A percentile compares a stretch with the other conserved stretches of the same genome.
phyloP scores from a whole-genome alignment of 345 rosid species.

The Boechera stricta region DNA sequence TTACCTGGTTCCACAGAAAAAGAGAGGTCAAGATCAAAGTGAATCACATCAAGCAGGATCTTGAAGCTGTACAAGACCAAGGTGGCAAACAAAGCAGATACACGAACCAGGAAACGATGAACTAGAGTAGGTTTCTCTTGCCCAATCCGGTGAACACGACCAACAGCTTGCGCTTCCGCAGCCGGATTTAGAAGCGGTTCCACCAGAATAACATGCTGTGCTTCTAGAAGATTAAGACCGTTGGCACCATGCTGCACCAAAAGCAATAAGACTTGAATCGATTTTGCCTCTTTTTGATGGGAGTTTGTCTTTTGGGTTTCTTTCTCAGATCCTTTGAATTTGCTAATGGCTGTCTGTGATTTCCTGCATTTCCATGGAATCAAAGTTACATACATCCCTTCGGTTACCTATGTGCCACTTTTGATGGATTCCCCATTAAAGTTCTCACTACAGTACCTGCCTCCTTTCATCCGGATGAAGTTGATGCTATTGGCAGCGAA shows the following conservation, averaged over 20 bases:
- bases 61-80: conserved; percentile 5
- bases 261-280: conserved; percentile 77
- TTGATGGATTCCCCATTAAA: not conserved
- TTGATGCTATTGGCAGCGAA: conserved; percentile 70
- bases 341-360: conserved; percentile 79
- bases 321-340: conserved; percentile 56
- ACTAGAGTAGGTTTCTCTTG: conserved; percentile 79
- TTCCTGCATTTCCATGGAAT: conserved; percentile 59
- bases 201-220: conserved; percentile 90
- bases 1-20: conserved; percentile 55
- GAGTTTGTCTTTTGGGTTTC: conserved; percentile 39
- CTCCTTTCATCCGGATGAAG: conserved; percentile 89
- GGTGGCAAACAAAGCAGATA: conserved; percentile 8
- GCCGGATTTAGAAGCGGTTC: conserved; percentile 98
- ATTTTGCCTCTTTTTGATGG: conserved; percentile 45
- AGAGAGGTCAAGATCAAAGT: conserved; percentile 29
- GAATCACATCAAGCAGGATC: conserved; percentile 8
- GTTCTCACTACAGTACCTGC: conserved; percentile 61
- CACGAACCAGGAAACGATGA: conserved; percentile 85
- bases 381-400: conserved; percentile 15
- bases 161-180: conserved; percentile 94
- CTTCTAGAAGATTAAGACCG: conserved; percentile 95
- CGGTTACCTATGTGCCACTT: conserved; percentile 3
- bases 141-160: conserved; percentile 93
- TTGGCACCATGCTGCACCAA: conserved; percentile 96